These are phyloP conservation scores for Termitomyces sp. DNA, from an alignment of 768 basidiomycete genomes.

Conservation along the genomic window DNA sequence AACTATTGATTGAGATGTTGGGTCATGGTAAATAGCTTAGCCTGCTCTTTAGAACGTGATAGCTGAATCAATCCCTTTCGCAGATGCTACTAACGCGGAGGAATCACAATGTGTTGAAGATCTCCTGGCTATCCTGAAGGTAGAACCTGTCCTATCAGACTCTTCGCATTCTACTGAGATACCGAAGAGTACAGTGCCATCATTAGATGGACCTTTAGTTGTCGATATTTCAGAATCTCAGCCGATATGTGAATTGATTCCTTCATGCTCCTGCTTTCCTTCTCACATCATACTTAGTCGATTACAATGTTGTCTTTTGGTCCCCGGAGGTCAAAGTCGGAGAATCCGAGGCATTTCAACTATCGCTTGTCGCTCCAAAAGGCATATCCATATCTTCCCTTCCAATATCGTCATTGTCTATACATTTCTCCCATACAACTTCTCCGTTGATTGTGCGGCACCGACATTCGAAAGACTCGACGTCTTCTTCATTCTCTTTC, in stretches of 20 bases:
- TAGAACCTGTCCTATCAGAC: slow-evolving; percentile 26
- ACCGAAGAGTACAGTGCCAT: slow-evolving; percentile 67
- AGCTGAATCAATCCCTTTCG: neutral
- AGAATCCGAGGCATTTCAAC: slow-evolving; percentile 70
- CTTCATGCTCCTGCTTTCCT: slow-evolving; percentile 4
- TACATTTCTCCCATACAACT: slow-evolving; percentile 54
- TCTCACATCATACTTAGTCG: slow-evolving; percentile 45
- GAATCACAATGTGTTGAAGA: slow-evolving; percentile 60
- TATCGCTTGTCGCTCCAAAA: slow-evolving; percentile 56
- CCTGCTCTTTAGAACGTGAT: neutral
- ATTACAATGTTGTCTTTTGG: slow-evolving; percentile 73
- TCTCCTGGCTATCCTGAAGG: slow-evolving; percentile 70
- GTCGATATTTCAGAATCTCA: slow-evolving; percentile 65
- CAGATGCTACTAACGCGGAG: slow-evolving; percentile 40
- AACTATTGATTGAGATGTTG: slow-evolving; percentile 81
- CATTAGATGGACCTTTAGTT: slow-evolving; percentile 53
- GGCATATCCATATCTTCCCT: slow-evolving; percentile 51
- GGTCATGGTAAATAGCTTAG: slow-evolving; percentile 55
- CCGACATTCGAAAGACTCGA: slow-evolving; percentile 17
- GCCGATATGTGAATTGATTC: slow-evolving; percentile 53
- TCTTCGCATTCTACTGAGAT: neutral
- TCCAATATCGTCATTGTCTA: slow-evolving; percentile 56
- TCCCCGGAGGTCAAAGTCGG: slow-evolving; percentile 55
- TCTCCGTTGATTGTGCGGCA: slow-evolving; percentile 55
- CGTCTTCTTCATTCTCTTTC: slow-evolving; percentile 30